These are phyloP conservation scores for Fusarium tupiense DNA, from an alignment of 2,329 filamentous ascomycete genomes.

Conservation along the genomic window DNA sequence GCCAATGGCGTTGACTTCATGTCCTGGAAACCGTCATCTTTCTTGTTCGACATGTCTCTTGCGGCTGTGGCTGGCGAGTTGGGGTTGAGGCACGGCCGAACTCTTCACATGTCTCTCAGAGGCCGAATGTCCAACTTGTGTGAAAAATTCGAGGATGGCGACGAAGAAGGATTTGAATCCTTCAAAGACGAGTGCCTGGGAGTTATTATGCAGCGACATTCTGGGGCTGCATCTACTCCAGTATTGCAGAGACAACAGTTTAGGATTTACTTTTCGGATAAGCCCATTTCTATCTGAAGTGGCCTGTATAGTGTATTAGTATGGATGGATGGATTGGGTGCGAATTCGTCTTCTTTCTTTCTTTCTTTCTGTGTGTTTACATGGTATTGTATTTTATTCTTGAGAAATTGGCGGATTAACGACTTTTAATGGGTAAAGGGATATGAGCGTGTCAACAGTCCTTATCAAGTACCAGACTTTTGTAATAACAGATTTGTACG, in stretches of 20 bases:
- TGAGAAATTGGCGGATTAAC: neutral
- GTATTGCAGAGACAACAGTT: neutral
- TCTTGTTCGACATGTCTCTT: constrained; percentile 11
- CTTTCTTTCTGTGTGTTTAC: neutral
- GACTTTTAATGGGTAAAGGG: neutral
- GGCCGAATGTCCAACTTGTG: neutral
- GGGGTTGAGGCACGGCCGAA: neutral
- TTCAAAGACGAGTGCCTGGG: neutral
- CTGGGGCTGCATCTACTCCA: neutral
- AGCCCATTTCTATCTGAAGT: neutral
- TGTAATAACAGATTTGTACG: neutral
- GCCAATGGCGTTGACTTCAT: neutral
- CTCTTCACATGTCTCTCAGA: neutral
- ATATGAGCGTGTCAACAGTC: neutral
- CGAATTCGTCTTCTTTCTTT: neutral
- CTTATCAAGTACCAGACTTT: neutral
- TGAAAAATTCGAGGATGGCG: neutral
- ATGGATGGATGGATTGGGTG: neutral
- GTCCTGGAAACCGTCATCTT: neutral
- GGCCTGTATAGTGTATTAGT: neutral
- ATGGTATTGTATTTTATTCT: neutral
- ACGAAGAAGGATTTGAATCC: neutral
- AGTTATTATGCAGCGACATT: neutral
- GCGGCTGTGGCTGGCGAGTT: neutral
- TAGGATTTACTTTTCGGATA: neutral